Base-by-base conservation (phyloP, 805 yeast species). In the Yueomyces sp. region DNA sequence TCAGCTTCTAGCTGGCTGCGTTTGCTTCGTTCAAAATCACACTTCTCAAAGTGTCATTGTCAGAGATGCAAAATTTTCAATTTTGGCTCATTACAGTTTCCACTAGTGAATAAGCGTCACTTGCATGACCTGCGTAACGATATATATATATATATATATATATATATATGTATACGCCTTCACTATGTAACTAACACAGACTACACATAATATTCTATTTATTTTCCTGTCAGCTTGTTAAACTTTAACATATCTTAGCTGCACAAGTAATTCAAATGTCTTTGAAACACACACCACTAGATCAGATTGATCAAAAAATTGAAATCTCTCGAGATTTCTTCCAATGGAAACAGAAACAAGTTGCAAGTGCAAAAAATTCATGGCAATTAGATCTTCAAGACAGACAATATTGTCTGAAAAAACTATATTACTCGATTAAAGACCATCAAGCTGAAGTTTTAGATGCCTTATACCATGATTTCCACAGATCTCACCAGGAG, bases 401-500 rank as follows among this genome's bases (percentile, higher is more conserved):
- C 55, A 69, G 95, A 41, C 67, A 74, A 50, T 67, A 74, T 43
- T 84, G 78, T 56, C 69, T 87, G 50, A 70, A 85, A 45, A 76
- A 79, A 52, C 54, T 87, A 26, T 82, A 80, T 64, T 79, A 70
- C 51, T 79, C 75, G 2, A 44, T 87, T 19, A 63, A 67, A 47
- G 87, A 82, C 56, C 70, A 79, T 53, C 69, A 65, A 42, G 77
- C 74, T 3, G 64, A 56, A 9, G 52, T 90, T 36, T 60, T 70
- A 37, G 72, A 65, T 2, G 87, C 94, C 0, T 62, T 87, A 48
- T 49, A 63, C 27, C 56, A 67, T 48, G 97, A 90, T 55, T 77
- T 87, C 60, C 70, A 79, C 59, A 73, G 90, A 45, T 59, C 83
- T 1, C 62, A 65, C 3, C 63, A 67, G 34, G 96, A 90, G 57